These are phyloP conservation scores for Amoebophrya sp. DNA, from an alignment of 169 alveolate species.

Conservation along the genomic window DNA sequence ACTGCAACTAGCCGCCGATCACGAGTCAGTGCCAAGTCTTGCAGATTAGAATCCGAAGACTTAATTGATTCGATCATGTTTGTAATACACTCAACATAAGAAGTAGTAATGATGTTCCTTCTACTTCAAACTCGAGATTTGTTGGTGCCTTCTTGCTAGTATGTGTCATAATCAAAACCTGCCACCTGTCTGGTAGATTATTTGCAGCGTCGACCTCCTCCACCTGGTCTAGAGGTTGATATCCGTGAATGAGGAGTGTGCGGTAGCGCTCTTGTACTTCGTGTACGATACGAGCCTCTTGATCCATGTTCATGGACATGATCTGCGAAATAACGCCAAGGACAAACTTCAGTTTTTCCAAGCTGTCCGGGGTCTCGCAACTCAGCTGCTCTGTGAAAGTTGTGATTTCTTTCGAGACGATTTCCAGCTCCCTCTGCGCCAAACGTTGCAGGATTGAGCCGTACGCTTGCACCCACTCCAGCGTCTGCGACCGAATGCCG, in stretches of 20 bases:
- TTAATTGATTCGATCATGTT: constrained; percentile 13
- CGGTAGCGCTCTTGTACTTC: constrained; percentile 82
- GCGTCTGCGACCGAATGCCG: constrained; percentile 54
- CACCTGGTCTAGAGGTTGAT: constrained; percentile 52
- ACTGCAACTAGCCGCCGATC: background rate
- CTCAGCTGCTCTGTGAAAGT: constrained; percentile 40
- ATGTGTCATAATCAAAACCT: constrained; percentile 43
- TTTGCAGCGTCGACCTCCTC: constrained; percentile 63
- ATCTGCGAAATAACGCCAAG: constrained; percentile 68
- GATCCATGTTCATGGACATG: constrained; percentile 73
- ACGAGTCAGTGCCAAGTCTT: constrained; percentile 41
- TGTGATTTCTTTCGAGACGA: constrained; percentile 27
- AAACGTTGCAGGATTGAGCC: constrained; percentile 51
- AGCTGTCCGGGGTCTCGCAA: constrained; percentile 63
- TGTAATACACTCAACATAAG: too few species aligned
- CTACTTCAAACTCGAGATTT: background rate
- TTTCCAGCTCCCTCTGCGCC: constrained; percentile 44
- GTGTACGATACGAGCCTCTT: constrained; percentile 66
- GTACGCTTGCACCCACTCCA: constrained; percentile 53
- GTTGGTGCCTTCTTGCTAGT: background rate
- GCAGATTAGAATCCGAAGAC: background rate
- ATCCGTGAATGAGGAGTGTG: constrained; percentile 74
- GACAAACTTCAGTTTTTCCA: constrained; percentile 67
- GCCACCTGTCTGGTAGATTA: constrained; percentile 55
- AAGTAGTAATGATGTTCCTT: too few species aligned